Conservation (phyloP, 208 protist species). For the Crithidia sp. region DNA sequence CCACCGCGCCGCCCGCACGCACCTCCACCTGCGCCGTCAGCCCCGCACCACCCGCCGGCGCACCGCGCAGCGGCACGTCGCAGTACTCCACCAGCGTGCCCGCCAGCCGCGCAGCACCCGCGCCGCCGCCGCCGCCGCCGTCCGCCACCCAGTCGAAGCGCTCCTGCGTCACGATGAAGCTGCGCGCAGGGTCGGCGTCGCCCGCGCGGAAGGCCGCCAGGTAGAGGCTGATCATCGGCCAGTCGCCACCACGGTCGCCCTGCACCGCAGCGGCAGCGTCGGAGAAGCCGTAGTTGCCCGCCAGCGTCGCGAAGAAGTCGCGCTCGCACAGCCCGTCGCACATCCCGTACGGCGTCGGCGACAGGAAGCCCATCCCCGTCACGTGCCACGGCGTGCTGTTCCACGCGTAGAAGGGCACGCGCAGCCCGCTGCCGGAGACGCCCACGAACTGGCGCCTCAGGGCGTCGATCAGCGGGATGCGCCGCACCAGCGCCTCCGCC, state of each 20-base stretch:
- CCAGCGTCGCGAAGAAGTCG: conserved; percentile 14
- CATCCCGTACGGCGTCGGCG: conserved; percentile 38
- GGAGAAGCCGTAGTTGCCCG: conserved; percentile 29
- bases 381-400: conserved; percentile 31
- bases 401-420: conserved; percentile 41
- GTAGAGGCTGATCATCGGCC: conserved; percentile 54
- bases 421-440: neutral
- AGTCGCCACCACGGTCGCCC: conserved; percentile 36
- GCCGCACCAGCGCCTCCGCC: neutral
- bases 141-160: neutral
- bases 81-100: conserved; percentile 28
- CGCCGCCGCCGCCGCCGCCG: neutral
- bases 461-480: neutral
- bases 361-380: conserved; percentile 39
- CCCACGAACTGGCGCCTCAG: conserved; percentile 11
- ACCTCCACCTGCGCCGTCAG: conserved; percentile 60
- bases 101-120: neutral
- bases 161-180: conserved; percentile 9
- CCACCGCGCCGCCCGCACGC: conserved; percentile 44
- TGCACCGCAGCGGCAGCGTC: neutral
- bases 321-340: conserved; percentile 36
- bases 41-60: neutral
- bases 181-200: conserved; percentile 5
- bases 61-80: neutral
- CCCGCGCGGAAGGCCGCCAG: neutral